Evolutionary conservation across 768 basidiomycete genomes (phyloP), one percentile per base, ranked within the genome.

Genomic region (Neoboletus subvelutipes): DNA sequence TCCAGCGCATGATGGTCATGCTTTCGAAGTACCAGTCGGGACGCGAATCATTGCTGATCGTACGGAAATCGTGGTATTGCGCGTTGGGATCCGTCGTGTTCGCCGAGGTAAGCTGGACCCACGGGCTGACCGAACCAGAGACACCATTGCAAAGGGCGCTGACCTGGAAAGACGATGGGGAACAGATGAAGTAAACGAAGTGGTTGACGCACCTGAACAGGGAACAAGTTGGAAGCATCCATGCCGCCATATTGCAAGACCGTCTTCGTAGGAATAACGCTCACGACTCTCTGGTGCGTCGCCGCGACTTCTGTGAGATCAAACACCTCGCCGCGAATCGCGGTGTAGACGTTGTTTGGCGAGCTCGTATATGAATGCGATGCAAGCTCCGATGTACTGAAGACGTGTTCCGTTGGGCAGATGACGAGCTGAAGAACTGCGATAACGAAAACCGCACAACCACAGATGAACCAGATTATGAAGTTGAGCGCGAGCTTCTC

Each of bases 1-100:
- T 87, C 78, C 88, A 97, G 8, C 97, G 90, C 88, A 99, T 88
- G 68, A 83, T 71, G 3, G 91, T 90, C 97, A 99, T 98, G 57
- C 78, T 80, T 75, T 98, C 90, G 62, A 90, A 94, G 72, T 98
- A 99, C 97, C 97, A 99, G 68, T 99, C 97, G 0, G 97, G 96
- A 10, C 97, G 84, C 0, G 89, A 88, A 67, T 98, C 96, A 57
- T 86, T 89, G 36, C 87, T 88, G 68, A 79, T 86, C 0, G 87
- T 87, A 18, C 96, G 90, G 83, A 99, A 99, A 70, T 99, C 96
- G 71, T 98, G 97, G 70, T 98, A 99, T 64, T 85, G 78, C 1
- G 88, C 78, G 65, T 94, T 90, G 18, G 75, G 67, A 59, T 91
- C 87, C 22, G 87, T 83, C 67, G 82, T 81, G 75, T 98, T 99